Evolutionary conservation across 106 monocot genomes (phyloP), one percentile per base, ranked within the genome.

Genomic region (Iris macrosiphon): DNA sequence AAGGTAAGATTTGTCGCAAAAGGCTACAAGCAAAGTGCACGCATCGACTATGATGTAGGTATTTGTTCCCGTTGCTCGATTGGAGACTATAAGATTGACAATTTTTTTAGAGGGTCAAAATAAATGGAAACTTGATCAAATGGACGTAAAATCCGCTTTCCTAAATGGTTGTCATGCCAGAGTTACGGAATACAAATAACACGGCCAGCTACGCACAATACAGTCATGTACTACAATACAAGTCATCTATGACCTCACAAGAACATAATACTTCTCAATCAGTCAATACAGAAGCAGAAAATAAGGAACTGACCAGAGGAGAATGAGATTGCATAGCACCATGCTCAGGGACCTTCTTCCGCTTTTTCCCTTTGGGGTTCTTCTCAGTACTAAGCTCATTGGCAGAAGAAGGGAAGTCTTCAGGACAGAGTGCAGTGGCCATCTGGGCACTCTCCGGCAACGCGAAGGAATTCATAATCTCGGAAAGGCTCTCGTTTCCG

Each of bases 301-400:
- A n/a, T n/a, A n/a, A n/a, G n/a, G n/a, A n/a, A 32, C 25, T 15
- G 27, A 49, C 14, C 7, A 43, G 4, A 40, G 70, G 57, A 67
- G 71, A 67, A 13, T 63, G 52, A 7, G 70, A 58, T 52, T 41
- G 28, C 17, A 55, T 19, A 16, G 30, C 28, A 47, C 13, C 37
- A 69, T 16, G 25, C 15, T 80, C 70, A 4, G 43, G 18, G 8
- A 54, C 1, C 14, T 27, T 49, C 46, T 74, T 89, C 65, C 80
- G 80, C 42, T 75, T 82, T 64, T 74, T 78, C 24, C 60, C 69
- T 52, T 67, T 72, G 11, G 53, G 15, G 44, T 71, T 64, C 30
- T 59, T 82, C 21, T 53, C 77, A 22, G 10, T 28, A 16, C 15
- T 59, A 62, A 45, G 21, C 11, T 65, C 73, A 54, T 52, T 48